Percentiles rank a stretch among this genome's conserved stretches.
phyloP scores from a whole-genome alignment of 208 protist species.

The Trypanosoma avium region DNA sequence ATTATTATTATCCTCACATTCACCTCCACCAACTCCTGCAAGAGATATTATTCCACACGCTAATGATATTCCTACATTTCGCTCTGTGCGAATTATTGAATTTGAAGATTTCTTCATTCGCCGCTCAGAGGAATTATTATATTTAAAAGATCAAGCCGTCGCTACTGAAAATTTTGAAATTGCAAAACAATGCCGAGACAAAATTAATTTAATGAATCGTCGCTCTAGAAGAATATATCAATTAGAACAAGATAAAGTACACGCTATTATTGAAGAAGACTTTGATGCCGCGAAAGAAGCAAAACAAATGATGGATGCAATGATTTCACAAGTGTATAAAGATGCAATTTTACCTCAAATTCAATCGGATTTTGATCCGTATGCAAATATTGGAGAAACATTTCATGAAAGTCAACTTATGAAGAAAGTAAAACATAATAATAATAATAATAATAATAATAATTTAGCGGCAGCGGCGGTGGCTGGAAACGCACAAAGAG shows the following conservation, averaged over 20 bases:
- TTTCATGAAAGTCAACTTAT: background rate
- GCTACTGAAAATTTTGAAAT: conserved; percentile 69
- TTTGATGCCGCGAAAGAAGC: conserved; percentile 79
- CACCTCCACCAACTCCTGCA: conserved; percentile 8
- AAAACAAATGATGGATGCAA: conserved; percentile 69
- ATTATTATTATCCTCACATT: conserved; percentile 16
- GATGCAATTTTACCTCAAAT: conserved; percentile 46
- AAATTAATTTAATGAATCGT: conserved; percentile 66
- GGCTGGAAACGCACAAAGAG: background rate
- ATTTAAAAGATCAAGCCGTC: conserved; percentile 75
- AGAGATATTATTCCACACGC: conserved; percentile 2
- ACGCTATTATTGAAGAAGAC: conserved; percentile 89
- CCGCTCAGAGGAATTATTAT: conserved; percentile 77
- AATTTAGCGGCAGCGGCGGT: background rate
- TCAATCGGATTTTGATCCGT: conserved; percentile 13
- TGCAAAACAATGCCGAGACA: conserved; percentile 64
- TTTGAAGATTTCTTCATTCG: conserved; percentile 88
- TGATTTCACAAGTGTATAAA: conserved; percentile 54
- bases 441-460: background rate
- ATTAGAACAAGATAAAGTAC: conserved; percentile 85
- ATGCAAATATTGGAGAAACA: conserved; percentile 4
- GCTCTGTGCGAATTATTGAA: conserved; percentile 77
- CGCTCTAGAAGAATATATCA: conserved; percentile 71
- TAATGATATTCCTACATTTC: conserved; percentile 37
- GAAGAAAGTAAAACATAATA: background rate